Conservation (phyloP, 1,139 yeast genomes). For the Candida sanyaensis region DNA sequence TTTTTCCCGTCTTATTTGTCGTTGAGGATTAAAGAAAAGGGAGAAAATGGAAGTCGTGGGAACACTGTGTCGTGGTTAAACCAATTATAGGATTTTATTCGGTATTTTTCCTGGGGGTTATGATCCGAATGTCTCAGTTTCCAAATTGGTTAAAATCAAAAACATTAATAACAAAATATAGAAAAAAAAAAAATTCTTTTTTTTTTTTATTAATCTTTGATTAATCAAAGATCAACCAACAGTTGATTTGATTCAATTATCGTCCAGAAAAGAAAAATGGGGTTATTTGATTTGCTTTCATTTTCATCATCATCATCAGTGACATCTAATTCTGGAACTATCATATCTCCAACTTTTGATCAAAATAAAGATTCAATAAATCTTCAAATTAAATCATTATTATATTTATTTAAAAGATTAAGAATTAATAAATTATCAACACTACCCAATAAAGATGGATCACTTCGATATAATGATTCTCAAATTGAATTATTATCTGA, state of each 20-base stretch:
- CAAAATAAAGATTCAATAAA: conserved; percentile 53
- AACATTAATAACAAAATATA: background rate
- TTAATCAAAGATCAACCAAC: background rate
- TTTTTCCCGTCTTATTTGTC: no score
- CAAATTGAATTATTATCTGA: background rate
- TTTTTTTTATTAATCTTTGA: no score
- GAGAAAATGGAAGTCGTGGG: no score
- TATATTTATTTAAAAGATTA: conserved; percentile 57
- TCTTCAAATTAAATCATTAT: conserved; percentile 56
- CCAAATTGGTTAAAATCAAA: conserved; percentile 1
- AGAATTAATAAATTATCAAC: conserved; percentile 46
- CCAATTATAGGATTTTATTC: no score
- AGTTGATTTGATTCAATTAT: no score
- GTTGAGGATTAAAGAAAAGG: no score
- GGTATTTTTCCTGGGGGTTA: background rate
- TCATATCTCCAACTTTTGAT: conserved; percentile 10
- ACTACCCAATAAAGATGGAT: conserved; percentile 28
- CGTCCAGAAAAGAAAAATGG: conserved; percentile 1
- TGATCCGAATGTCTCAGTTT: background rate
- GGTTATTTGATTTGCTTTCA: conserved; percentile 7
- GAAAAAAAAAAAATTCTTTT: no score
- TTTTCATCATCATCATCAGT: background rate
- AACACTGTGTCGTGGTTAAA: no score
- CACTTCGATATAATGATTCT: conserved; percentile 19
- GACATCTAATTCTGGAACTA: background rate